Evolutionary conservation across 495 filamentous ascomycete species (phyloP).

Genomic region (Sphaerosporella brunnea): DNA sequence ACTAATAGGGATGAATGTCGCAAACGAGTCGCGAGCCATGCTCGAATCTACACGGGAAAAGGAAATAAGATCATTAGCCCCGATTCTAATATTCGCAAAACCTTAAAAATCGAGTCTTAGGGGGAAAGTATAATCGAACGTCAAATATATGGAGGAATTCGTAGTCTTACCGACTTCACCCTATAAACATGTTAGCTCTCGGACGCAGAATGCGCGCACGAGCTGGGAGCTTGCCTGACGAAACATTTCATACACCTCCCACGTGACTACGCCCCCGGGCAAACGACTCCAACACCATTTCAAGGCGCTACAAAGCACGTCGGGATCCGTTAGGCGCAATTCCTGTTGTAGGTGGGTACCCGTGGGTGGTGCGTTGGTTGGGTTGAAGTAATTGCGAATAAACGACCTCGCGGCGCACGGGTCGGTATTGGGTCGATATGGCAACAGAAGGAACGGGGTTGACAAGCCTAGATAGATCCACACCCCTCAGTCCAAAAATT

Average conservation of each 20-base stretch:
- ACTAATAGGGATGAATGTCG: slow-evolving; percentile 88
- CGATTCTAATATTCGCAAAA: slow-evolving; percentile 3
- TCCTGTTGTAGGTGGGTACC: slow-evolving; percentile 66
- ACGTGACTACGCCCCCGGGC: slow-evolving; percentile 79
- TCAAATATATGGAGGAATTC: too few species aligned
- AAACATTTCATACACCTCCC: slow-evolving; percentile 94
- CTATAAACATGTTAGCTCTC: neutral
- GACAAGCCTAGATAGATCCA: slow-evolving; percentile 12
- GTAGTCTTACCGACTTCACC: slow-evolving; percentile 5
- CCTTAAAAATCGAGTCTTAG: too few species aligned
- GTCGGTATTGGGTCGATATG: slow-evolving; percentile 83
- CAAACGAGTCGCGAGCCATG: slow-evolving; percentile 80
- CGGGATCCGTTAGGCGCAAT: slow-evolving; percentile 79
- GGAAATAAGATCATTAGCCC: slow-evolving; percentile 6
- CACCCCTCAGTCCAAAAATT: neutral
- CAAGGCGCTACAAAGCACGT: slow-evolving; percentile 84
- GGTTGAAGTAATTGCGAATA: slow-evolving; percentile 80
- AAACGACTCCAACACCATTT: slow-evolving; percentile 99
- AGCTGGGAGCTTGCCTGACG: slow-evolving; percentile 86
- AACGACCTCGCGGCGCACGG: slow-evolving; percentile 80
- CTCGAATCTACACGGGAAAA: slow-evolving; percentile 85
- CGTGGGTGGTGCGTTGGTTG: slow-evolving; percentile 31
- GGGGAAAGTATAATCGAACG: too few species aligned
- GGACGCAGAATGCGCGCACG: too few species aligned
- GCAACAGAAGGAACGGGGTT: slow-evolving; percentile 83